Evolutionary conservation across 2,329 filamentous ascomycete species (phyloP), one percentile per base, ranked within the genome.

Genomic region (Neofusicoccum sp.): DNA sequence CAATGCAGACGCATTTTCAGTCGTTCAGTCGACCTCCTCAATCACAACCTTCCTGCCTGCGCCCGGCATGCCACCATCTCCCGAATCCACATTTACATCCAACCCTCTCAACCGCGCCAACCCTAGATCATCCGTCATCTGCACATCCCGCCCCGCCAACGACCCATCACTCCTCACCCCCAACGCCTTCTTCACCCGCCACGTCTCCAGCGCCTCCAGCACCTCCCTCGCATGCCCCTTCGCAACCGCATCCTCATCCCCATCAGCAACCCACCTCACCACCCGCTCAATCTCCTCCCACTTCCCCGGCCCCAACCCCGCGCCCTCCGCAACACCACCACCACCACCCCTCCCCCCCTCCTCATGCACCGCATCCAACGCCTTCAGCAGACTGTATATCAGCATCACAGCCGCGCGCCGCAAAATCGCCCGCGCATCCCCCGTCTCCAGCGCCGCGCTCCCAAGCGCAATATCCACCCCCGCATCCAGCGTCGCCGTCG

Each of bases 231-330:
- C 87, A 71, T 91, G 88, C 66, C 86, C 81, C 63, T 81, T 81
- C 9, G 90, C 89, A 43, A 92, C 74, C 0, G 83, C 87, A 69
- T 92, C 89, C 26, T 79, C 82, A 71, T 92, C 89, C 26, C 85
- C 86, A 40, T 76, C 79, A 6, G 80, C 79, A n/a, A 89, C 79
- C 71, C 90, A 91, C 56, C 75, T 73, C 41, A 91, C 70, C 8
- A 87, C 82, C 49, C 83, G 79, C 66, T 81, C 73, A n/a, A 91
- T 82, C 59, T 90, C 86, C 30, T 81, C 78, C 54, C 84, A 79
- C 67, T 83, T 87, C 63, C 79, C 31, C 26, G 49, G 28, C 33
- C 24, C 3, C 49, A 61, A 14, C 8, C 16, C 74, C 14, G 80
- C 77, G 1, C 79, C 82, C 43, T 86, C 75, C 1, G 81, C 83